Conservation (phyloP, 148 eudicot species). For the Rhododendron williamsianum region DNA sequence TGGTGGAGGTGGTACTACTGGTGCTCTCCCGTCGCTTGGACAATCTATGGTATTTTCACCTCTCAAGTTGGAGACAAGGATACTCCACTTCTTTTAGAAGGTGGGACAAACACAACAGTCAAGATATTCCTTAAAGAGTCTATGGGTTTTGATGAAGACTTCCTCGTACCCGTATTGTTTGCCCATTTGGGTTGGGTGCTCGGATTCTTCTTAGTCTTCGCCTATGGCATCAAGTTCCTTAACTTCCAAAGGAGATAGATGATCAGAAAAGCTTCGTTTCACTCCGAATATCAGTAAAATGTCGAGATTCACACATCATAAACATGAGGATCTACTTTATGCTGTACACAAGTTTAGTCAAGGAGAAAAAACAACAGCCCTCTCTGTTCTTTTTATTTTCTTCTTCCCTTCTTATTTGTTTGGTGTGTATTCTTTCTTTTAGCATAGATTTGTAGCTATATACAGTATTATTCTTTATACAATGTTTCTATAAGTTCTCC, state of each 20-base stretch:
- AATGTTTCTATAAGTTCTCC: not conserved
- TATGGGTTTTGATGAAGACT: slow-evolving; percentile 26
- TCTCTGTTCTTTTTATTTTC: not conserved
- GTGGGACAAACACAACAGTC: not conserved
- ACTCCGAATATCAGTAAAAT: not conserved
- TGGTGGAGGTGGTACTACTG: slow-evolving; percentile 62
- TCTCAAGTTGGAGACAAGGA: slow-evolving; percentile 37
- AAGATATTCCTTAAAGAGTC: slow-evolving; percentile 17
- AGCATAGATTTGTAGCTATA: not conserved
- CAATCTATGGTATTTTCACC: slow-evolving; percentile 41
- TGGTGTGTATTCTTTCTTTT: not conserved
- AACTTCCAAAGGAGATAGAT: slow-evolving; percentile 40
- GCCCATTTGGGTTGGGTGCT: slow-evolving; percentile 37
- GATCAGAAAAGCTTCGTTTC: not conserved
- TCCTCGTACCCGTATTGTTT: slow-evolving; percentile 27
- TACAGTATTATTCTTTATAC: not conserved
- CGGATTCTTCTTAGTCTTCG: slow-evolving; percentile 32
- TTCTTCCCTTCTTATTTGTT: not conserved
- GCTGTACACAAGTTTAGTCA: not conserved
- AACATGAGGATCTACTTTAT: not conserved
- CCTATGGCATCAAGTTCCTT: slow-evolving; percentile 34
- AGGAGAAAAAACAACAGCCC: not conserved
- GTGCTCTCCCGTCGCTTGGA: slow-evolving; percentile 47
- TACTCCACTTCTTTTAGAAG: not conserved
- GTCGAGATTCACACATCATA: not conserved